phyloP scores from a whole-genome alignment of 1,284 basidiomycete species.

The Heterobasidion annosum region DNA sequence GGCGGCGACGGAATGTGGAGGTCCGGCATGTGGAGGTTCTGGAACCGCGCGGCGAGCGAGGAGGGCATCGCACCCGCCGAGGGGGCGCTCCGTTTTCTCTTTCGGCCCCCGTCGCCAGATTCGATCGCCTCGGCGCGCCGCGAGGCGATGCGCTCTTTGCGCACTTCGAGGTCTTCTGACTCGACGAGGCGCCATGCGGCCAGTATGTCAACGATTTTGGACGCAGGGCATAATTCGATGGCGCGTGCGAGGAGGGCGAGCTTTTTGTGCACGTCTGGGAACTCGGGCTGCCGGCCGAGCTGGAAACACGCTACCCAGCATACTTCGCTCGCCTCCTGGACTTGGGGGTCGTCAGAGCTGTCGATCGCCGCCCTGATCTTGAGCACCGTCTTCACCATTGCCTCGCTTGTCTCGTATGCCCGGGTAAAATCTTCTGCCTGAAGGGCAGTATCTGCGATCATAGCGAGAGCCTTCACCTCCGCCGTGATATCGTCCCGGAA shows the following conservation, averaged over 20 bases:
- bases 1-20: conserved; percentile 47
- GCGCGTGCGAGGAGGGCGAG: conserved; percentile 73
- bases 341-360: conserved; percentile 30
- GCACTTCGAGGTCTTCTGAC: conserved; percentile 46
- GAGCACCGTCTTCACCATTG: conserved; percentile 62
- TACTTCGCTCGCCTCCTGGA: conserved; percentile 63
- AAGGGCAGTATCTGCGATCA: conserved; percentile 81
- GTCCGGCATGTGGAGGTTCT: conserved; percentile 24
- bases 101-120: background rate
- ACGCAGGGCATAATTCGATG: conserved; percentile 80
- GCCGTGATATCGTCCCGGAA: conserved; percentile 62
- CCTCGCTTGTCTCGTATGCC: conserved; percentile 64
- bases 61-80: conserved; percentile 29
- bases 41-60: conserved; percentile 51
- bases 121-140: conserved; percentile 5
- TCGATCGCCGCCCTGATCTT: conserved; percentile 30
- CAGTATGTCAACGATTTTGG: conserved; percentile 68
- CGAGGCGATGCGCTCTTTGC: conserved; percentile 18
- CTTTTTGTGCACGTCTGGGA: conserved; percentile 57
- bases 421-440: conserved; percentile 69
- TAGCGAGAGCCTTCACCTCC: conserved; percentile 75
- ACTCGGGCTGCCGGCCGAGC: conserved; percentile 75
- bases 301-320: conserved; percentile 85
- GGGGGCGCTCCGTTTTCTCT: background rate
- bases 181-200: conserved; percentile 64